Base-by-base conservation (phyloP, 179 eudicot genomes). In the Patellifolia procumbens region DNA sequence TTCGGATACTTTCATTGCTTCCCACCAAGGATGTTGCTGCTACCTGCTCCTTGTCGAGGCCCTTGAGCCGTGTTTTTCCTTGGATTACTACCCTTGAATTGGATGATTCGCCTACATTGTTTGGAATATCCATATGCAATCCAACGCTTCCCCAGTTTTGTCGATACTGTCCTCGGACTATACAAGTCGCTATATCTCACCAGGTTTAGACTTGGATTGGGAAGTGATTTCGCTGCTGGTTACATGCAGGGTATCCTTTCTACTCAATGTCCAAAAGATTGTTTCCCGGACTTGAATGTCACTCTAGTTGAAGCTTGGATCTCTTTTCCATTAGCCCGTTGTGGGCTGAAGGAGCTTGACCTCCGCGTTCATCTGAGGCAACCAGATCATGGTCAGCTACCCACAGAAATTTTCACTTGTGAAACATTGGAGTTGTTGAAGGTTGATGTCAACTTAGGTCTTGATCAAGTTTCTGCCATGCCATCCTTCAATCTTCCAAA, bases 1-100 rank as follows among this genome's bases (percentile, higher is more conserved):
- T 13, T 19, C 42, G 7, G 62, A 60, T 74, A 43, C 56, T 74
- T 46, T 16, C 19, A 26, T 7, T 60, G 28, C 68, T 74, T 37
- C 58, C 76, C 17, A 60, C 76, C 26, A 60, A 61, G 45, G 68
- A 74, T 45, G 76, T 19, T 42, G 76, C 31, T 74, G 58, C 39
- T 43, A 42, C 46, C 17, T 28, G 46, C 17, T 19, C 46, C 12
- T 59, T 60, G 29, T 74, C 65, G 5, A 74, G 11, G 43, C 28
- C 5, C 28, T 16, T 60, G 24, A 28, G 29, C 42, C 11, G 5
- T n/a, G 68, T 29, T 45, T 74, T 74, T 4, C 2, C 29, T 19
- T 61, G 13, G 68, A 29, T 74, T 28, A 74, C 76, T 10, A 55
- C 11, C 9, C 16, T 74, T 10, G 45, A 74, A 56, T 74, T 74